A percentile compares a stretch with the other conserved stretches of the same genome.
These are phyloP conservation scores for Theobroma grandiflorum DNA, from an alignment of 441 rosid genomes.

Conservation along the genomic window DNA sequence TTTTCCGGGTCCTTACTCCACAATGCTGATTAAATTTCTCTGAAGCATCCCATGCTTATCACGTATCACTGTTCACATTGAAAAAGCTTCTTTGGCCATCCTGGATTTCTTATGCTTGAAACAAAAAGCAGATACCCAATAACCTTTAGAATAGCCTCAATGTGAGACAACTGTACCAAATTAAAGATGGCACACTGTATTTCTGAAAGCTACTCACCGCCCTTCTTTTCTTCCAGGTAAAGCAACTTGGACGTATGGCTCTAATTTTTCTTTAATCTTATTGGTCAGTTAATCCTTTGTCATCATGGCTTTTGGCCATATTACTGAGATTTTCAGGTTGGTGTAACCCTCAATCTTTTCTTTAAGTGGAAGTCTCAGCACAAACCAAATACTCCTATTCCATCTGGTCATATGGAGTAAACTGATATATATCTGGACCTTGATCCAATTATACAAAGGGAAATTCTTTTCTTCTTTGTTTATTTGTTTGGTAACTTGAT, in stretches of 20 bases:
- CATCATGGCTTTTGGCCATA: conserved; percentile 1
- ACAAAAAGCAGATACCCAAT: conserved; percentile 18
- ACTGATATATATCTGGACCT: too few species aligned
- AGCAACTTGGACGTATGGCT: not conserved
- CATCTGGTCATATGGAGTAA: not conserved
- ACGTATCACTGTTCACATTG: not conserved
- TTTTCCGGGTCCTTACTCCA: conserved; percentile 1
- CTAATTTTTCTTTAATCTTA: not conserved
- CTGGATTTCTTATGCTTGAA: conserved; percentile 5
- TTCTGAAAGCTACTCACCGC: not conserved
- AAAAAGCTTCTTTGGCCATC: not conserved
- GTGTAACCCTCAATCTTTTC: not conserved
- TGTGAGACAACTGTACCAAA: not conserved
- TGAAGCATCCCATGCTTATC: not conserved
- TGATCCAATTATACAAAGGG: too few species aligned
- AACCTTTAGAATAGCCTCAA: conserved; percentile 8
- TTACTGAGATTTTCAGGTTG: not conserved
- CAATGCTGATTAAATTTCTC: not conserved
- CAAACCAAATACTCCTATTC: not conserved
- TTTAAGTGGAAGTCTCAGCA: not conserved
- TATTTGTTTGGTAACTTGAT: too few species aligned
- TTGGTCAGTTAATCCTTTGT: not conserved
- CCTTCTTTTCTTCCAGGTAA: conserved; percentile 13
- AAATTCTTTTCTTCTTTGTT: too few species aligned
- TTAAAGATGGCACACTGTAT: not conserved